Evolutionary conservation across 108 stramenopile species (phyloP).

Genomic region (Nitzschia sp.): DNA sequence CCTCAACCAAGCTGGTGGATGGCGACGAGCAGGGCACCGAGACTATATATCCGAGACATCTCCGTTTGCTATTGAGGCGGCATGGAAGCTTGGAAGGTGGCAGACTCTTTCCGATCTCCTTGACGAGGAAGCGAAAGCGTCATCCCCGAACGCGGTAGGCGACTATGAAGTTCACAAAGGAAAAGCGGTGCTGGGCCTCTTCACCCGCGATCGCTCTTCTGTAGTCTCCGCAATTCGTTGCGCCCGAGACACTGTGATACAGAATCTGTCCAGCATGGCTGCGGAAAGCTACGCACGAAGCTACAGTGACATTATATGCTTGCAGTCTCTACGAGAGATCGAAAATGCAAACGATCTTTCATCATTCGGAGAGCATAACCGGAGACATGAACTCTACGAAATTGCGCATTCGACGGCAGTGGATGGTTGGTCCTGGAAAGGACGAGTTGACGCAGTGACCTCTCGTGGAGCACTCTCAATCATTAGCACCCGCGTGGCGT

Average conservation of each 20-base stretch:
- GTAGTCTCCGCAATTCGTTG: conserved; percentile 37
- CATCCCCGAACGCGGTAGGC: background rate
- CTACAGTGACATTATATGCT: conserved; percentile 61
- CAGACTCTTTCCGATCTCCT: conserved; percentile 48
- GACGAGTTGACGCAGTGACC: conserved; percentile 39
- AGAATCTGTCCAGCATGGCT: conserved; percentile 61
- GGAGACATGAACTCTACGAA: conserved; percentile 28
- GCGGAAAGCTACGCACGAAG: conserved; percentile 77
- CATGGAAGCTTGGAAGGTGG: conserved; percentile 89
- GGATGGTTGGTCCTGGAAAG: conserved; percentile 56
- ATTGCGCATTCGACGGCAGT: conserved; percentile 40
- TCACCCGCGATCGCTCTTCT: conserved; percentile 22
- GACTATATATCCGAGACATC: conserved; percentile 6
- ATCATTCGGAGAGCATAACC: conserved; percentile 6
- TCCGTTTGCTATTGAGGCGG: conserved; percentile 77
- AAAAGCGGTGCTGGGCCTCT: conserved; percentile 62
- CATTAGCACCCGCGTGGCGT: conserved; percentile 65
- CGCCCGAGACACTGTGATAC: conserved; percentile 68
- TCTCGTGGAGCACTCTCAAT: conserved; percentile 39
- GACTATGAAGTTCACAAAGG: conserved; percentile 62
- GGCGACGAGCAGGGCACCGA: conserved; percentile 14
- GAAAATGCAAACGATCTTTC: conserved; percentile 48
- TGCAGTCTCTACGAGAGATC: conserved; percentile 80
- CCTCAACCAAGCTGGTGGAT: conserved; percentile 72
- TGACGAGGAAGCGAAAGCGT: background rate